Evolutionary conservation across 108 stramenopile species (phyloP).

Genomic region (Discostella pseudostelligera): DNA sequence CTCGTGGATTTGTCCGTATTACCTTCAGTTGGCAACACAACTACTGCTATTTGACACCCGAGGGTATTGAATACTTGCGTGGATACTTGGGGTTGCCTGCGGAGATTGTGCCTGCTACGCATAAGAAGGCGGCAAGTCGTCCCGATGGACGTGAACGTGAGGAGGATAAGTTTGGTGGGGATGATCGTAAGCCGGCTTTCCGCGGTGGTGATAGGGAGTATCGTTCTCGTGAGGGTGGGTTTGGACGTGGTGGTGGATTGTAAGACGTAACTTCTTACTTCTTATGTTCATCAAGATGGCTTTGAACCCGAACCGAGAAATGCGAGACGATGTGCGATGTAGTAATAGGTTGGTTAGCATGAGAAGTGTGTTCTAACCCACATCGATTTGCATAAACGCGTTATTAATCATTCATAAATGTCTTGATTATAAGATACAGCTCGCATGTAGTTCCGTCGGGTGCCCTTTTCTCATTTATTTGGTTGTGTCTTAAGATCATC

Average conservation of each 20-base stretch:
- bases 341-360: no score
- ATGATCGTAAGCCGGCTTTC: conserved; percentile 74
- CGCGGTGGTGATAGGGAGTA: conserved; percentile 76
- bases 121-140: conserved; percentile 89
- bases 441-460: no score
- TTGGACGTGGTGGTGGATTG: conserved; percentile 87
- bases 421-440: no score
- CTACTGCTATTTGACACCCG: conserved; percentile 96
- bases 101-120: conserved; percentile 95
- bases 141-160: conserved; percentile 90
- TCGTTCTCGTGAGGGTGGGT: conserved; percentile 69
- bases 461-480: no score
- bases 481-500: no score
- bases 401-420: neutral
- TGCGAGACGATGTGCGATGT: no score
- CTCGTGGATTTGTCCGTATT: conserved; percentile 81
- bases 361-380: no score
- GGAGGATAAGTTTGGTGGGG: conserved; percentile 71
- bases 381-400: neutral
- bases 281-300: no score
- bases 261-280: conserved; percentile 30
- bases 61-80: conserved; percentile 96
- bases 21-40: conserved; percentile 98
- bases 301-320: no score
- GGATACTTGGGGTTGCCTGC: conserved; percentile 90